Evolutionary conservation across 2,329 filamentous ascomycete genomes (phyloP).

Genomic region (Fusarium subtropicale): DNA sequence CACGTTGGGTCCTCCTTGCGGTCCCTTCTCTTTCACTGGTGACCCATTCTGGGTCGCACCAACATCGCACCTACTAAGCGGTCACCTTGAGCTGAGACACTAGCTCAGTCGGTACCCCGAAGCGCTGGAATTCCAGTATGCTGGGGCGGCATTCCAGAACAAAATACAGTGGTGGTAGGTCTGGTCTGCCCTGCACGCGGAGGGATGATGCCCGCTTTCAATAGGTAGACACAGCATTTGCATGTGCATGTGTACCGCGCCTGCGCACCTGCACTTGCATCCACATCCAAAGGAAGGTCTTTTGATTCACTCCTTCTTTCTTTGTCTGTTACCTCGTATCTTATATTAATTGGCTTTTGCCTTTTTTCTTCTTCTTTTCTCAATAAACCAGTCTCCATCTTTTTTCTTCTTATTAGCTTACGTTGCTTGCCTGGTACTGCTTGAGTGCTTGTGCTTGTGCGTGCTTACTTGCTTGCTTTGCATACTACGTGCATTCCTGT

Average conservation of each 20-base stretch:
- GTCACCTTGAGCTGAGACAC: slow-evolving; percentile 2
- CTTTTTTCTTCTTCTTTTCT: background rate
- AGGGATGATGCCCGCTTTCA: slow-evolving; percentile 3
- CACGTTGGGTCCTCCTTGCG: slow-evolving; percentile 21
- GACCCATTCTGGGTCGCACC: slow-evolving; percentile 21
- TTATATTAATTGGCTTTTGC: slow-evolving; percentile 31
- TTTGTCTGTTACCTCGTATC: slow-evolving; percentile 13
- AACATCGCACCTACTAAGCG: slow-evolving; percentile 3
- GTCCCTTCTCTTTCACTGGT: background rate
- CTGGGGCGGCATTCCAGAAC: slow-evolving; percentile 36
- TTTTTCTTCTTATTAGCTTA: background rate
- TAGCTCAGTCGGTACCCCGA: background rate
- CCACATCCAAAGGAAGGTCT: background rate
- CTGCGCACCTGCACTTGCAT: background rate
- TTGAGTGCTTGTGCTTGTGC: slow-evolving; percentile 1
- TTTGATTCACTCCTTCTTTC: background rate
- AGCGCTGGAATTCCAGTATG: slow-evolving; percentile 36
- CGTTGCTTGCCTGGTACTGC: background rate
- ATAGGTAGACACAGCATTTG: slow-evolving; percentile 6
- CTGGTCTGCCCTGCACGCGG: slow-evolving; percentile 12
- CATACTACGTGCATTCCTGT: slow-evolving; percentile 8
- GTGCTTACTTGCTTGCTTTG: background rate
- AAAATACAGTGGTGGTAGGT: background rate
- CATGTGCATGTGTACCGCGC: background rate
- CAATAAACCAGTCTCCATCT: background rate